phyloP scores from a whole-genome alignment of 2,329 filamentous ascomycete species.

The Diaporthe humulicola region DNA sequence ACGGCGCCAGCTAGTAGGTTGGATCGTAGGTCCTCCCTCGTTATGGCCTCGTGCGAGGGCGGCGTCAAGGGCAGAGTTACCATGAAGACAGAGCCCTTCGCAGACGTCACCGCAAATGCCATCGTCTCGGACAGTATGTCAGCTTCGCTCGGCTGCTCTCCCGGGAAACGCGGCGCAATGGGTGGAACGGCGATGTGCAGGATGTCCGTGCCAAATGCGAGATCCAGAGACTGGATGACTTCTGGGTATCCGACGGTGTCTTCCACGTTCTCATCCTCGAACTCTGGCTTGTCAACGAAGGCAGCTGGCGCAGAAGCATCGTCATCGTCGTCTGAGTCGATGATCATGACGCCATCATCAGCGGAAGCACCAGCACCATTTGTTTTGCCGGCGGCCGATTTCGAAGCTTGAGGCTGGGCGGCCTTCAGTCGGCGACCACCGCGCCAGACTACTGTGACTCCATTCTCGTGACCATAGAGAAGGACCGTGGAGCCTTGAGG shows the following conservation, averaged over 20 bases:
- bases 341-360: conserved; percentile 70
- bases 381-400: conserved; percentile 54
- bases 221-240: conserved; percentile 71
- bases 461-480: conserved; percentile 74
- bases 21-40: conserved; percentile 64
- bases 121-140: conserved; percentile 68
- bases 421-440: conserved; percentile 72
- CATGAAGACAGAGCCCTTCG: conserved; percentile 68
- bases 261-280: conserved; percentile 65
- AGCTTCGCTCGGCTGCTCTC: conserved; percentile 62
- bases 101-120: conserved; percentile 72
- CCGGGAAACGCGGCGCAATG: conserved; percentile 60
- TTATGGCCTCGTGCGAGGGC: conserved; percentile 71
- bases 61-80: conserved; percentile 72
- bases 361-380: conserved; percentile 59
- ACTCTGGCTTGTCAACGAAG: conserved; percentile 69
- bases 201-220: conserved; percentile 69
- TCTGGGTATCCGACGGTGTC: conserved; percentile 64
- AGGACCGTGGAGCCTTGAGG: conserved; percentile 74
- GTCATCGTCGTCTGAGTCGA: conserved; percentile 75
- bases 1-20: conserved; percentile 66
- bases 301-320: conserved; percentile 48
- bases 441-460: conserved; percentile 72
- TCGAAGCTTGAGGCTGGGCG: conserved; percentile 47
- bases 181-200: conserved; percentile 69